Percentiles rank a stretch among this genome's conserved stretches.
These are phyloP conservation scores for Cladorrhinum sp. DNA, from an alignment of 2,329 filamentous ascomycete species.

Conservation along the genomic window DNA sequence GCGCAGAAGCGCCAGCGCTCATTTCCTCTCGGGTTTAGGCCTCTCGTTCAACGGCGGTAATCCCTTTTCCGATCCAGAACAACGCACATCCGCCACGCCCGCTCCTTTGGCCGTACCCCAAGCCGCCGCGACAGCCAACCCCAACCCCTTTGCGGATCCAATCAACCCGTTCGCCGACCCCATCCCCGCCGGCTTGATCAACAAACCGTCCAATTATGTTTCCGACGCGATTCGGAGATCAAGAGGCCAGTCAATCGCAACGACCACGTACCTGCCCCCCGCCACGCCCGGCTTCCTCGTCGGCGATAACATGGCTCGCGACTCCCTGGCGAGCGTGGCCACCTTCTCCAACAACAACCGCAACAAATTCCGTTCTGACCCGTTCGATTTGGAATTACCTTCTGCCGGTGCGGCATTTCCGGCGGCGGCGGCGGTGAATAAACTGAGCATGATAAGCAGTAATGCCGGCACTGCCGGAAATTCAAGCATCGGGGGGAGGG, in stretches of 20 bases:
- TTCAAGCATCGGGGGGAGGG: not conserved
- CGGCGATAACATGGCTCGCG: slow-evolving; percentile 44
- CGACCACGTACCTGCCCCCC: slow-evolving; percentile 1
- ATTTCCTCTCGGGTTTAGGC: slow-evolving; percentile 40
- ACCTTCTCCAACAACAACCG: slow-evolving; percentile 38
- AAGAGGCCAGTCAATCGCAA: slow-evolving; percentile 47
- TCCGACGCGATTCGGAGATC: slow-evolving; percentile 45
- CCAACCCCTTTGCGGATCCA: slow-evolving; percentile 39
- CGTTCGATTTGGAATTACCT: slow-evolving; percentile 60
- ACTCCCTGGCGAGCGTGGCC: slow-evolving; percentile 41
- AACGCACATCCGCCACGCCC: slow-evolving; percentile 39
- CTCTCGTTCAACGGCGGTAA: slow-evolving; percentile 39
- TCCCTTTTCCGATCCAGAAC: slow-evolving; percentile 48
- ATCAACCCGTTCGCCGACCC: slow-evolving; percentile 8
- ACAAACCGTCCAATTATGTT: slow-evolving; percentile 43
- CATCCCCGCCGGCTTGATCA: slow-evolving; percentile 18
- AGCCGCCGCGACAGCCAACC: slow-evolving; percentile 33
- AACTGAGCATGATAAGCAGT: slow-evolving; percentile 30
- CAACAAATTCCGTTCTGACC: slow-evolving; percentile 60
- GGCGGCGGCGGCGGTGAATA: slow-evolving; percentile 15
- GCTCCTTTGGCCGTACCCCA: slow-evolving; percentile 33
- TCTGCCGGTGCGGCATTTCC: not conserved
- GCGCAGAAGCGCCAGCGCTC: slow-evolving; percentile 34
- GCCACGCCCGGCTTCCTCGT: slow-evolving; percentile 36
- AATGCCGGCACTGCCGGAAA: slow-evolving; percentile 24